phyloP scores from a whole-genome alignment of 2,329 filamentous ascomycete species.

The Botrytis fabae region DNA sequence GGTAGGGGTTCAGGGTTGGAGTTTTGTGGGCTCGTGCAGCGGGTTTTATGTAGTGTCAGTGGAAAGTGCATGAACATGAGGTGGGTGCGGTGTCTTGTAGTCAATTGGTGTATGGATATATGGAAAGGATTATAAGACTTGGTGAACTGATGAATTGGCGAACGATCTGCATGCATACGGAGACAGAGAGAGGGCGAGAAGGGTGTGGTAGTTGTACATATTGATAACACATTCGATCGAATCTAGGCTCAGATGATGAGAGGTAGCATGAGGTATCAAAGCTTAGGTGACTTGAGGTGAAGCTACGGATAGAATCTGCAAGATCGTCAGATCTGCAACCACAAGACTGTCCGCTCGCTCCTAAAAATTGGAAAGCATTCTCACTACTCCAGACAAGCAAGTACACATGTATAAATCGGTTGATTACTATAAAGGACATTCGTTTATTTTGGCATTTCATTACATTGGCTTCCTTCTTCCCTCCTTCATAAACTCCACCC shows the following conservation, averaged over 20 bases:
- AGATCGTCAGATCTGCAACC: background rate
- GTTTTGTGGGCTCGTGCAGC: background rate
- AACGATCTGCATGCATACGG: background rate
- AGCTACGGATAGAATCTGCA: background rate
- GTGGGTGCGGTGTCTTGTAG: slow-evolving; percentile 5
- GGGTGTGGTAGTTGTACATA: background rate
- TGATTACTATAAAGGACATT: background rate
- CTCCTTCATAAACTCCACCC: background rate
- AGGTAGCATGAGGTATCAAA: background rate
- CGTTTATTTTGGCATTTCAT: background rate
- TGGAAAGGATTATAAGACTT: background rate
- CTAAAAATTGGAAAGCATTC: background rate
- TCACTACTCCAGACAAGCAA: background rate
- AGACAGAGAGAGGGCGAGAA: background rate
- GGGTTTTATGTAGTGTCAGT: background rate
- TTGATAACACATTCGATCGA: background rate
- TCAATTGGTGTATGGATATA: background rate
- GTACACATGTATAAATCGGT: background rate
- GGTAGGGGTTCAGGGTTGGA: background rate
- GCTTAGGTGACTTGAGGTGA: background rate
- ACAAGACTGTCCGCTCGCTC: background rate
- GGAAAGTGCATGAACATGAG: slow-evolving; percentile 11
- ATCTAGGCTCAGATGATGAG: background rate
- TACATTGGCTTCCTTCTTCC: background rate
- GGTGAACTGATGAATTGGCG: background rate